Conservation (phyloP, 495 filamentous ascomycete genomes). For the Margaritispora aquatica region DNA sequence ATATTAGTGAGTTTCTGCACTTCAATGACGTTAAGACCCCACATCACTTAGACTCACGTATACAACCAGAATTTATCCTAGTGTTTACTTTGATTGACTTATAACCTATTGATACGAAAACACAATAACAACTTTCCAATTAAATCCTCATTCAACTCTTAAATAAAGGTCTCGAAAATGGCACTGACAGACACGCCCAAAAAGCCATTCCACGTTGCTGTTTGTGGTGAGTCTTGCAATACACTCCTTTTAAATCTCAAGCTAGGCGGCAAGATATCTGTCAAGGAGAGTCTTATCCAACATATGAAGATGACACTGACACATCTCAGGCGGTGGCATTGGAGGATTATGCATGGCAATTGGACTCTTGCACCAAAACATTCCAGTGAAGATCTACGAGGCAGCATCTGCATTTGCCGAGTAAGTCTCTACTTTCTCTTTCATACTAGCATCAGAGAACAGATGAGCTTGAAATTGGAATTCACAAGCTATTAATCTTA, state of each 20-base stretch:
- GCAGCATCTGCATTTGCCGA: slow-evolving; percentile 19
- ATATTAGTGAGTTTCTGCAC: background rate
- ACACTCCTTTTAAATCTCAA: too few species aligned
- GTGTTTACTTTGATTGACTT: too few species aligned
- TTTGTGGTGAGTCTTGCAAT: slow-evolving; percentile 19
- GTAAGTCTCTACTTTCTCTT: background rate
- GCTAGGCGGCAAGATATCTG: too few species aligned
- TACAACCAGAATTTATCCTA: too few species aligned
- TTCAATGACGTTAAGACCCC: background rate
- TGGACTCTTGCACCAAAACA: slow-evolving; percentile 21
- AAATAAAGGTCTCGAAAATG: slow-evolving; percentile 10
- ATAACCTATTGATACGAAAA: background rate
- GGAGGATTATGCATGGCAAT: slow-evolving; percentile 20
- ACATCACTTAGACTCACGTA: too few species aligned
- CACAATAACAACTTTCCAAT: background rate
- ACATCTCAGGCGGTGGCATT: slow-evolving; percentile 16
- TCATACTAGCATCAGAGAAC: background rate
- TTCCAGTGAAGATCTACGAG: slow-evolving; percentile 21
- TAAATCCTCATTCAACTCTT: background rate
- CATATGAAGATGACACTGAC: background rate
- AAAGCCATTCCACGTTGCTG: slow-evolving; percentile 21
- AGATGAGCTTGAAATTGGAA: too few species aligned
- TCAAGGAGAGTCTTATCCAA: background rate
- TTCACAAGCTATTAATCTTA: too few species aligned
- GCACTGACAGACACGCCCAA: slow-evolving; percentile 14